Base-by-base conservation (phyloP, 352 stramenopile species). In the Phytopythium sindhum region DNA sequence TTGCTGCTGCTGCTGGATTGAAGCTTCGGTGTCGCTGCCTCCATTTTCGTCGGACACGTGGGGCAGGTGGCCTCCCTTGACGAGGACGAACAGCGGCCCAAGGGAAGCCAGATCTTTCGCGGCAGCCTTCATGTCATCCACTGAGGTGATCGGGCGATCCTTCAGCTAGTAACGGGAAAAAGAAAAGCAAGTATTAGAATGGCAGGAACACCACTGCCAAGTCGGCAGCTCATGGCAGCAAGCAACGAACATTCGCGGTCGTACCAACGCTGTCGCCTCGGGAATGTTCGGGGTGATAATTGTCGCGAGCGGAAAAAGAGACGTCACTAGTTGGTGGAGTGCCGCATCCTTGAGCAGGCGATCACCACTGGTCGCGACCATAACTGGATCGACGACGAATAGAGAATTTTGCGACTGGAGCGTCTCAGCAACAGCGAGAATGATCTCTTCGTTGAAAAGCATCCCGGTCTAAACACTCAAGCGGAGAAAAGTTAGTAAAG, bases 281-380 rank as follows among this genome's bases (percentile, higher is more conserved):
- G 88, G 93, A 65, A 96, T 95, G 67, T 98, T 98, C 26, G 95
- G 95, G 37, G 93, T 98, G 57, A 98, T 82, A 41, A 98, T 71
- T 64, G 86, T 87, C 24, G 83, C 86, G 51, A 89, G 75, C 12
- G 93, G 92, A 65, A 98, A 97, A 19, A 98, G 70, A 39, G 80
- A 61, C 50, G 75, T 44, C 57, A 94, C 81, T 42, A 98, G 81
- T 35, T 74, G 76, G 14, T 69, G 57, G 47, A 93, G 73, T 17
- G 91, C 90, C 4, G 77, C 77, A 15, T 88, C 79, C 44, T 96
- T 75, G 45, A 98, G 74, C 15, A 98, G 72, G 26, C 81, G 72
- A 81, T 94, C 44, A 67, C 92, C 66, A 69, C 84, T 97, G 15
- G 90, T 97, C 0, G 88, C 90, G 58, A 98, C 90, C 92, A 98